Evolutionary conservation across 768 basidiomycete species (phyloP).

Genomic region (Dioszegia aurantiaca): DNA sequence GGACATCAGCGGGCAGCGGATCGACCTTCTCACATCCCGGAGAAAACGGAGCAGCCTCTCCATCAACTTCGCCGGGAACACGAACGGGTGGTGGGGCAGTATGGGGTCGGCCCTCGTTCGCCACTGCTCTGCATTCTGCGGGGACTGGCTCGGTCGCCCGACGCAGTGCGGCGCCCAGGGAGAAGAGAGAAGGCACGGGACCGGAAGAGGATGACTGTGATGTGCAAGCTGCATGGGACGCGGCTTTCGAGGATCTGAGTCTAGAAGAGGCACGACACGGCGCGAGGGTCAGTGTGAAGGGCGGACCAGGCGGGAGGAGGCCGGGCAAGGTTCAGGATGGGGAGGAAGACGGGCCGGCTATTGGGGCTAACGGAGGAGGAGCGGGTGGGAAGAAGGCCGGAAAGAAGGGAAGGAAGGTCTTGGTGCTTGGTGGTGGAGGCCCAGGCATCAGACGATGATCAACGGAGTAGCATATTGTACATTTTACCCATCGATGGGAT

Average conservation of each 20-base stretch:
- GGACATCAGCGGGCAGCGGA: conserved; percentile 7
- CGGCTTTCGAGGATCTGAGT: conserved; percentile 9
- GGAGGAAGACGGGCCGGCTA: not conserved
- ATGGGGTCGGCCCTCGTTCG: conserved; percentile 7
- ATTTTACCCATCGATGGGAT: too few relatives aligned
- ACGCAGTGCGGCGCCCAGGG: not conserved
- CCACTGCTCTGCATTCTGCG: conserved; percentile 5
- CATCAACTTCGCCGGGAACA: conserved; percentile 2
- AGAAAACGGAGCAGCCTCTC: not conserved
- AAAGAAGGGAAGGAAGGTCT: conserved; percentile 25
- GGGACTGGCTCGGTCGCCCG: not conserved
- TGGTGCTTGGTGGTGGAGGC: conserved; percentile 23
- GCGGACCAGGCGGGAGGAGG: not conserved
- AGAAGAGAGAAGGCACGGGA: conserved; percentile 12
- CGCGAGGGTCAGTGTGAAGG: not conserved
- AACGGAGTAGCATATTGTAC: too few relatives aligned
- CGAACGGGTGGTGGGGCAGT: not conserved
- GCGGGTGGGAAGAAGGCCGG: conserved; percentile 16
- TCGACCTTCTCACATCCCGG: not conserved
- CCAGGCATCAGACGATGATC: conserved; percentile 14
- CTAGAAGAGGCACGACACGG: conserved; percentile 1
- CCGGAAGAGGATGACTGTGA: conserved; percentile 13
- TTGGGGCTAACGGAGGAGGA: not conserved
- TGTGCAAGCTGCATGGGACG: conserved; percentile 14
- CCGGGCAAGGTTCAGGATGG: not conserved